Conservation (phyloP, 345 rosid genomes). For the Populus alba region DNA sequence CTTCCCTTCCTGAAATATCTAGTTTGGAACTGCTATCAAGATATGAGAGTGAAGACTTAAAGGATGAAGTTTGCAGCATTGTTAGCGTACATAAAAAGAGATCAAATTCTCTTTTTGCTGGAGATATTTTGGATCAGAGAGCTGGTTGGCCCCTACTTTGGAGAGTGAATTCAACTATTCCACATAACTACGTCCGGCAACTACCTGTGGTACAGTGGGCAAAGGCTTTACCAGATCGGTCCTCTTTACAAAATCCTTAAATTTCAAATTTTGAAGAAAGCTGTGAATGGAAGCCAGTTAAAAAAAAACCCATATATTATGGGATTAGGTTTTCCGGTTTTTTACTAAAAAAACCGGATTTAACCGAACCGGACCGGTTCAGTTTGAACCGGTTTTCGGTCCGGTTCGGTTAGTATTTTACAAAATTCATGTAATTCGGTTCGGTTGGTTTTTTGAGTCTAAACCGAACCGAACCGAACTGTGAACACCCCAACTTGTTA, state of each 20-base stretch:
- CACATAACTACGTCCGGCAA: conserved; percentile 36
- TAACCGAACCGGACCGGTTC: no score
- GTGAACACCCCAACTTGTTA: no score
- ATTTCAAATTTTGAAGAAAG: neutral
- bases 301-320: no score
- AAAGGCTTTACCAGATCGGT: conserved; percentile 72
- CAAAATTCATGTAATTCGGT: no score
- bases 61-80: conserved; percentile 16
- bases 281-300: conserved; percentile 5
- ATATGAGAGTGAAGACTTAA: conserved; percentile 22
- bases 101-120: conserved; percentile 40
- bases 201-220: conserved; percentile 82
- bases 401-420: no score
- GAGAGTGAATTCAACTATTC: conserved; percentile 39
- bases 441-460: no score
- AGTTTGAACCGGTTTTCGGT: no score
- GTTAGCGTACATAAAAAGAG: conserved; percentile 25
- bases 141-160: conserved; percentile 88
- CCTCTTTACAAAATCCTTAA: conserved; percentile 29
- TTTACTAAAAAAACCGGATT: no score
- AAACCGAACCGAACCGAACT: no score
- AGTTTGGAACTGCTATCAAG: conserved; percentile 26
- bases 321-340: no score
- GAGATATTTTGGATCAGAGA: conserved; percentile 45
- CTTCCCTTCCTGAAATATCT: conserved; percentile 19